Percentiles rank a stretch among this genome's conserved stretches.
Evolutionary conservation across 2,329 filamentous ascomycete genomes (phyloP).

Genomic region (Alternaria sp.): DNA sequence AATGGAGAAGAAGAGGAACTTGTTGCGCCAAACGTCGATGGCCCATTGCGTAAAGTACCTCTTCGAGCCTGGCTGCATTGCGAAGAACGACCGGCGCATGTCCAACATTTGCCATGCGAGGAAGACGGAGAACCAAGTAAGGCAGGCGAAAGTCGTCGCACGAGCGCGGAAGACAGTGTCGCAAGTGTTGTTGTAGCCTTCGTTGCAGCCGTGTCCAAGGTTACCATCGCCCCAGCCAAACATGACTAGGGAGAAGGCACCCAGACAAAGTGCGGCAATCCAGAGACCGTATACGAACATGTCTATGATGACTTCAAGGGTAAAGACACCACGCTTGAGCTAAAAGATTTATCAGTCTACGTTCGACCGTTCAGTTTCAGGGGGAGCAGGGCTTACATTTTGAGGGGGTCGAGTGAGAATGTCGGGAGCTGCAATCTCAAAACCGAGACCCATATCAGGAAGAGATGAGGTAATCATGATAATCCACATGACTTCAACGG

Average conservation of each 20-base stretch:
- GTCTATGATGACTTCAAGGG: conserved; percentile 46
- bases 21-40: conserved; percentile 73
- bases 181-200: conserved; percentile 38
- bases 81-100: conserved; percentile 76
- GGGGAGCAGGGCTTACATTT: conserved; percentile 16
- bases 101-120: conserved; percentile 77
- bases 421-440: conserved; percentile 47
- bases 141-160: conserved; percentile 75
- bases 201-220: conserved; percentile 47
- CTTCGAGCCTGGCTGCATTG: conserved; percentile 70
- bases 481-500: conserved; percentile 52
- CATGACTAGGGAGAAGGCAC: conserved; percentile 47
- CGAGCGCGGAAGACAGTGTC: conserved; percentile 61
- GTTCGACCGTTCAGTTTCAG: neutral
- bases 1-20: conserved; percentile 65
- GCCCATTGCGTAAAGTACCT: conserved; percentile 68
- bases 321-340: conserved; percentile 47
- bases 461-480: conserved; percentile 52
- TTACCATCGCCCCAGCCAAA: conserved; percentile 46
- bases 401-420: conserved; percentile 35
- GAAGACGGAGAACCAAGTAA: conserved; percentile 80
- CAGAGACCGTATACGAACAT: conserved; percentile 50
- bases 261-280: conserved; percentile 47
- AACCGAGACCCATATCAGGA: conserved; percentile 49
- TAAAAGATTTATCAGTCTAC: conserved; percentile 22